A percentile compares a stretch with the other conserved stretches of the same genome.
These are phyloP conservation scores for Jacaranda mimosifolia DNA, from an alignment of 257 asterid genomes.

Conservation along the genomic window DNA sequence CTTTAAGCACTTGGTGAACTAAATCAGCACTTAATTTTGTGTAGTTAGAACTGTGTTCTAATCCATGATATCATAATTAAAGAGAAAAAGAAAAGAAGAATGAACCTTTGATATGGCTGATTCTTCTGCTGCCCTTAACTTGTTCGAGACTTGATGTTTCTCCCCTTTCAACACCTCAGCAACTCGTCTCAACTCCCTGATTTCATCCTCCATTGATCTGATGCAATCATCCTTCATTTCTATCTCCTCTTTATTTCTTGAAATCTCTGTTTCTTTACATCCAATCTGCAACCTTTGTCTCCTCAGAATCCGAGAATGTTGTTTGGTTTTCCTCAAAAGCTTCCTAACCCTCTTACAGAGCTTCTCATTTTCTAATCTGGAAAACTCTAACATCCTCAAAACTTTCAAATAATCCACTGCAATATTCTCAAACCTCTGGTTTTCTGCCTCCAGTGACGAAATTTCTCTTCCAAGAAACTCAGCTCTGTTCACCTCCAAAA, in stretches of 20 bases:
- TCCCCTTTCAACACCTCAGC: constrained; percentile 44
- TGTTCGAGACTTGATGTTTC: constrained; percentile 35
- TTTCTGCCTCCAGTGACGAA: constrained; percentile 45
- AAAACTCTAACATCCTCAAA: constrained; percentile 43
- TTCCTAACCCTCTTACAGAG: constrained; percentile 56
- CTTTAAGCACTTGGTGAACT: no score
- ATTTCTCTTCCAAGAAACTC: constrained; percentile 51
- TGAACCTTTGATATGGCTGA: constrained; percentile 54
- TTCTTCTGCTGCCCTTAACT: constrained; percentile 45
- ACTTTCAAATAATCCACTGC: constrained; percentile 41
- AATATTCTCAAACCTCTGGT: constrained; percentile 47
- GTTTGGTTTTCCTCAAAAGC: constrained; percentile 44
- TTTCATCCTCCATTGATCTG: constrained; percentile 51
- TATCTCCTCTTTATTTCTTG: constrained; percentile 41
- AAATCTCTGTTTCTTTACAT: constrained; percentile 52
- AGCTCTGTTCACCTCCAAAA: constrained; percentile 49
- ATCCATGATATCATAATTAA: no score
- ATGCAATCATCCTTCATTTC: constrained; percentile 38
- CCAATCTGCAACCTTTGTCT: constrained; percentile 45
- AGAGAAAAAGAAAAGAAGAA: background rate
- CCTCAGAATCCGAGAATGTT: constrained; percentile 34
- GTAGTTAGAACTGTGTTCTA: no score
- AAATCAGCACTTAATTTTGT: no score
- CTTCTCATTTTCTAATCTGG: constrained; percentile 53
- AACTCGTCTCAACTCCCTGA: constrained; percentile 42